Percentiles rank a stretch among this genome's conserved stretches.
Conservation (phyloP, 176 grass and related monocot genomes). For the Avena eriantha region DNA sequence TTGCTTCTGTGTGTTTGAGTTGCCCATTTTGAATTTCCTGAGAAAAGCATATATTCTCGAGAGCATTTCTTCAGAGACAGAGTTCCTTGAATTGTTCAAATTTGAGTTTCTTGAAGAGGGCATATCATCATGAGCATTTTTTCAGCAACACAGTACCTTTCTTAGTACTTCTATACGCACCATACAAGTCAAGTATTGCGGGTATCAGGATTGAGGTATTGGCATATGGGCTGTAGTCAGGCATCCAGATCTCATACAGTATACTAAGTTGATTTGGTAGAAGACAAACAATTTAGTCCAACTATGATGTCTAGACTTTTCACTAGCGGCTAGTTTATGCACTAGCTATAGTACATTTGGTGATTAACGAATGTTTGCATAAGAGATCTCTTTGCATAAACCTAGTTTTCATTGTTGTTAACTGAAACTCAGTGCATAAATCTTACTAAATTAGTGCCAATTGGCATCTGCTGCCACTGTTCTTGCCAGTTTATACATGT, state of each 20-base stretch:
- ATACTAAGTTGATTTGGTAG: neutral
- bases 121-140: neutral
- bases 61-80: neutral
- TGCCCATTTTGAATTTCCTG: conserved; percentile 3
- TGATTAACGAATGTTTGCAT: neutral
- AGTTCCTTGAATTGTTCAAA: neutral
- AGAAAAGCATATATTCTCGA: neutral
- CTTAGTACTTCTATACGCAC: neutral
- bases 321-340: neutral
- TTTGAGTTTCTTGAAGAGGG: neutral
- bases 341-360: neutral
- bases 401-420: neutral
- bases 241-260: neutral
- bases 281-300: neutral
- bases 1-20: neutral
- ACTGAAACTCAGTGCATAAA: neutral
- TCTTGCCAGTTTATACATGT: neutral
- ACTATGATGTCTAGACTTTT: neutral
- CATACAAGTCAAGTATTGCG: neutral
- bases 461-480: neutral
- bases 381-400: neutral
- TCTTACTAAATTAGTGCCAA: neutral
- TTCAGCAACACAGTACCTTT: neutral
- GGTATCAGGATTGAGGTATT: neutral
- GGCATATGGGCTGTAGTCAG: neutral